Evolutionary conservation across 2,329 filamentous ascomycete genomes (phyloP), one percentile per base, ranked within the genome.

Genomic region (Colletotrichum aenigma): DNA sequence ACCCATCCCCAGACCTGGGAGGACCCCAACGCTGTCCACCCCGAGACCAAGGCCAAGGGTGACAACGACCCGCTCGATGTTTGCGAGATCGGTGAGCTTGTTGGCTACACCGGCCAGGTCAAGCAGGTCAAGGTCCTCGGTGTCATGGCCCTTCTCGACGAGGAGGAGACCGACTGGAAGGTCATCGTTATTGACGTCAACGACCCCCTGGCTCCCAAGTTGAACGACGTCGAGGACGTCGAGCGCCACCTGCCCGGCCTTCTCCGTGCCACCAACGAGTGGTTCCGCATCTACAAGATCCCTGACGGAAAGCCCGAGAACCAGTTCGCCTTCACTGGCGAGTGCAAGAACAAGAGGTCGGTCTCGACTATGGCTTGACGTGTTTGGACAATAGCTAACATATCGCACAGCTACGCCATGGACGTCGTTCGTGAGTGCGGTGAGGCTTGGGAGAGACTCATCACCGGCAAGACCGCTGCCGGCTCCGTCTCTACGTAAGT

Each of bases 201-300:
- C 89, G 97, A 99, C 89, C 96, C 97, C 80, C 91, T 99, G 79
- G 97, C 97, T 73, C 88, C 95, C 84, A 98, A 98, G 93, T 94
- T 99, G 85, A 96, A 99, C 89, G 96, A 98, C 86, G 94, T 98
- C 78, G 97, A 98, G 92, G 97, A 99, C 85, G 97, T 99, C 81
- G 97, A 99, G 92, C 94, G 96, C 85, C 97, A 98, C 90, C 93
- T 99, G 75, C 97, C 97, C 77, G 97, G 97, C 82, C 95, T 99
- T 76, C 92, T 99, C 86, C 94, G 97, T 81, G 97, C 97, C 85
- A 98, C 96, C 85, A 99, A 99, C 85, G 97, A 99, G 91, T 99
- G 97, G 97, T 99, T 99, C 96, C 96, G 97, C 87, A 99, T 99
- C 93, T 99, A 99, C 94, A 99, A 99, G 92, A 99, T 99, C 88